These are phyloP conservation scores for Metschnikowia proteae DNA, from an alignment of 805 yeast genomes.

Conservation along the genomic window DNA sequence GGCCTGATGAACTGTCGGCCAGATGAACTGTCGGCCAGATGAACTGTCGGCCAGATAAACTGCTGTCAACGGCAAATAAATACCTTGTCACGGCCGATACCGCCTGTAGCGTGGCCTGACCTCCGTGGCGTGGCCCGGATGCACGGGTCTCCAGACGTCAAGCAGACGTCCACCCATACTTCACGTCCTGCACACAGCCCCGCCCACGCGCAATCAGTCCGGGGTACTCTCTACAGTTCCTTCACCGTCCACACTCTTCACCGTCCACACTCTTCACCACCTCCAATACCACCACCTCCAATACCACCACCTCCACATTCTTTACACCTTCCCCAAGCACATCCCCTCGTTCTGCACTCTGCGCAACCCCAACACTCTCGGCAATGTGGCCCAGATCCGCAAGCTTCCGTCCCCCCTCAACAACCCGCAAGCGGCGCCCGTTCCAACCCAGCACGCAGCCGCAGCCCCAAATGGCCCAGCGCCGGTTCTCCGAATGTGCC, in stretches of 20 bases:
- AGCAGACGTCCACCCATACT: too few relatives aligned
- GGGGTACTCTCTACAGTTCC: neutral
- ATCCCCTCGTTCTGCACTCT: neutral
- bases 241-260: neutral
- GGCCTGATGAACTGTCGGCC: too few relatives aligned
- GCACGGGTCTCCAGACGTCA: too few relatives aligned
- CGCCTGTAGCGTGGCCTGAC: too few relatives aligned
- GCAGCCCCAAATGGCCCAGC: too few relatives aligned
- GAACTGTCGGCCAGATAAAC: too few relatives aligned
- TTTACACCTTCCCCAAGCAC: neutral
- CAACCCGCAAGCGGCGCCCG: neutral
- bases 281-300: too few relatives aligned
- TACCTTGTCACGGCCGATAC: too few relatives aligned
- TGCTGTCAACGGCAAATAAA: too few relatives aligned
- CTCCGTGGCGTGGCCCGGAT: too few relatives aligned
- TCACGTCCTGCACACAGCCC: neutral
- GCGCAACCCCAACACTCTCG: neutral
- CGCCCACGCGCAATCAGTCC: neutral
- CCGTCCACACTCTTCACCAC: neutral
- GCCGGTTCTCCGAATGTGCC: conserved; percentile 19
- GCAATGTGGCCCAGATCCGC: neutral
- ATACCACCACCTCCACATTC: neutral
- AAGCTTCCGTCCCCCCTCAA: neutral
- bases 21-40: too few relatives aligned
- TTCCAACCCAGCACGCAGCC: neutral